Evolutionary conservation across 2,329 filamentous ascomycete species (phyloP), one percentile per base, ranked within the genome.

Genomic region (Pyrenophora tritici-repentis): DNA sequence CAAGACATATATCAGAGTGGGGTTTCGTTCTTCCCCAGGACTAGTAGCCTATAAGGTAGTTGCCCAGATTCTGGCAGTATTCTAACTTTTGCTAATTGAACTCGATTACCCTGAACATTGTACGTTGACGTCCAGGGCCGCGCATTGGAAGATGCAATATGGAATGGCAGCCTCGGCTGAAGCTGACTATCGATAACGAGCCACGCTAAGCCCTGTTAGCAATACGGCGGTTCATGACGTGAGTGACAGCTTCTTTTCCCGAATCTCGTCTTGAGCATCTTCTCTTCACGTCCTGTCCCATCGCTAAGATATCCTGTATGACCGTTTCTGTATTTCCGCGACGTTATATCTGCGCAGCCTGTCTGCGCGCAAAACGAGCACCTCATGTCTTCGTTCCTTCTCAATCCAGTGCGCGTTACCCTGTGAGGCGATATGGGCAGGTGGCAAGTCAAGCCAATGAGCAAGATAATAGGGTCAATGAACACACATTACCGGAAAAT

Each of bases 261-360:
- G 33, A 26, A 16, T 33, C 31, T 14, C 37, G 14, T 17, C n/a
- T 36, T 8, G 4, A 31, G 13, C 24, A 33, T 7, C 38, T n/a
- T 17, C 24, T 37, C 31, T 6, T 36, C 29, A 38, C 18, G 38
- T 34, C 53, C 47, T 49, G 42, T 14, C 38, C 37, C 9, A 17
- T 40, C 47, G 18, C 13, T 9, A 14, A 35, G 18, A 18, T n/a
- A 20, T 18, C 24, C 63, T 70, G 69, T 59, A 73, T 73, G 70
- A 59, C 59, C 56, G 50, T 58, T 44, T 55, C 57, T 43, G 50
- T 55, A n/a, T 34, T 47, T 13, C 36, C 52, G 33, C 58, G 55
- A 56, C 53, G 56, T 14, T 70, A 68, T 22, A 66, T 71, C 41
- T 76, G 70, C 65, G 63, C 73, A 67, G 70, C 74, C 70, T 75